Conservation (phyloP, 768 basidiomycete species). For the Russula emetica region DNA sequence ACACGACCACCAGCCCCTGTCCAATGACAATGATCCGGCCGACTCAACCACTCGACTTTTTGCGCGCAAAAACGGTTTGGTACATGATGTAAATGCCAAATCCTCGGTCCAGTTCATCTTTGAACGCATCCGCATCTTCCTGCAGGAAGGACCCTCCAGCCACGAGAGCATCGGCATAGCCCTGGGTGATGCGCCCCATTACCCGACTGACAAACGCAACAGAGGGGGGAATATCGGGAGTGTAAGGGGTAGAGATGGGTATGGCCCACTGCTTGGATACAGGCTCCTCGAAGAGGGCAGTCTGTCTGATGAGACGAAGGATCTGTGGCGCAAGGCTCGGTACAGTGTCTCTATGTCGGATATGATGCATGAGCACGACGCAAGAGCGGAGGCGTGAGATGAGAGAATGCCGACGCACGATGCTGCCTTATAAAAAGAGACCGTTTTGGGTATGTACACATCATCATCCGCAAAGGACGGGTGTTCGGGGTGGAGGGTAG, state of each 20-base stretch:
- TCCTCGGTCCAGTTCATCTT: conserved; percentile 7
- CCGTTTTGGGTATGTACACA: conserved; percentile 13
- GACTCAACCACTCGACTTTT: background rate
- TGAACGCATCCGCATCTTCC: conserved; percentile 19
- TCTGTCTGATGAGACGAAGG: conserved; percentile 9
- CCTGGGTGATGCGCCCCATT: conserved; percentile 6
- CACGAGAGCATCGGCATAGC: conserved; percentile 17
- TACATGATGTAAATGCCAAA: conserved; percentile 15
- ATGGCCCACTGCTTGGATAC: conserved; percentile 21
- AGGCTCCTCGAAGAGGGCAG: conserved; percentile 12
- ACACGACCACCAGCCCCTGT: background rate
- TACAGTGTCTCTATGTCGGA: conserved; percentile 4
- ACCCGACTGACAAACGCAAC: conserved; percentile 9
- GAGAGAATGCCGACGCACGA: conserved; percentile 8
- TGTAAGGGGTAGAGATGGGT: conserved; percentile 17
- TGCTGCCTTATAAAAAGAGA: conserved; percentile 14
- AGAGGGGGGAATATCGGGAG: background rate
- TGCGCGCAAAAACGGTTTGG: conserved; percentile 26
- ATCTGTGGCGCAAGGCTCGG: conserved; percentile 19
- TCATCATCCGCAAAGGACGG: conserved; percentile 2
- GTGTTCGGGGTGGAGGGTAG: conserved; percentile 30
- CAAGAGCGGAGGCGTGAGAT: background rate
- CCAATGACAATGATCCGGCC: background rate
- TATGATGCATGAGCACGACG: background rate
- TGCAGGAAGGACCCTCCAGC: conserved; percentile 2